Evolutionary conservation across 2,329 filamentous ascomycete genomes (phyloP).

Genomic region (Fusarium sarcochroum): DNA sequence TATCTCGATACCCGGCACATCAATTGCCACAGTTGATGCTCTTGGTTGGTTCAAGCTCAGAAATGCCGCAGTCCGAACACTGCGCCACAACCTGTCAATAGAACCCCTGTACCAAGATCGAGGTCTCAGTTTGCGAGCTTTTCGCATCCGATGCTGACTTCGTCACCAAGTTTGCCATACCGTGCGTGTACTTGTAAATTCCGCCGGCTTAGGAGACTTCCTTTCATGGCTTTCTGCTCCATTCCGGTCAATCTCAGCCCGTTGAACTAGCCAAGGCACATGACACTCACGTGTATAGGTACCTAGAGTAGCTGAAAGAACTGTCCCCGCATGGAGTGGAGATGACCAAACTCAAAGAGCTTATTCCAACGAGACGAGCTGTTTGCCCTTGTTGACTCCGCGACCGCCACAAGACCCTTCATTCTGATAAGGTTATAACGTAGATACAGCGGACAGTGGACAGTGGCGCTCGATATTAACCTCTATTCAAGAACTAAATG

Average conservation of each 20-base stretch:
- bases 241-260: not conserved
- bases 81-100: slow-evolving; percentile 35
- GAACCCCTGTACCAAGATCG: slow-evolving; percentile 10
- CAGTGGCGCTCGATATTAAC: too few species aligned
- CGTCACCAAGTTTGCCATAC: slow-evolving; percentile 8
- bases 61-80: slow-evolving; percentile 26
- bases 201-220: too few species aligned
- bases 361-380: slow-evolving; percentile 23
- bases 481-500: too few species aligned
- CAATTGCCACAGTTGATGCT: slow-evolving; percentile 20
- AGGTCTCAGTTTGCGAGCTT: slow-evolving; percentile 12
- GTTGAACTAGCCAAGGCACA: slow-evolving; percentile 1
- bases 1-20: slow-evolving; percentile 14
- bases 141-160: slow-evolving; percentile 5
- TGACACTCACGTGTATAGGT: not conserved
- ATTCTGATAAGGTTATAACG: not conserved
- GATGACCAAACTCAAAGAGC: slow-evolving; percentile 20
- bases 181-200: not conserved
- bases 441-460: not conserved
- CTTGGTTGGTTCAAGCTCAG: slow-evolving; percentile 5
- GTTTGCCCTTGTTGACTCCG: slow-evolving; percentile 7
- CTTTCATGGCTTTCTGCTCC: not conserved
- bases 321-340: slow-evolving; percentile 10
- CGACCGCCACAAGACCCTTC: slow-evolving; percentile 13
- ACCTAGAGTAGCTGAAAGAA: slow-evolving; percentile 10